phyloP scores from a whole-genome alignment of 2,329 filamentous ascomycete species.

The Mariannaea elegans region DNA sequence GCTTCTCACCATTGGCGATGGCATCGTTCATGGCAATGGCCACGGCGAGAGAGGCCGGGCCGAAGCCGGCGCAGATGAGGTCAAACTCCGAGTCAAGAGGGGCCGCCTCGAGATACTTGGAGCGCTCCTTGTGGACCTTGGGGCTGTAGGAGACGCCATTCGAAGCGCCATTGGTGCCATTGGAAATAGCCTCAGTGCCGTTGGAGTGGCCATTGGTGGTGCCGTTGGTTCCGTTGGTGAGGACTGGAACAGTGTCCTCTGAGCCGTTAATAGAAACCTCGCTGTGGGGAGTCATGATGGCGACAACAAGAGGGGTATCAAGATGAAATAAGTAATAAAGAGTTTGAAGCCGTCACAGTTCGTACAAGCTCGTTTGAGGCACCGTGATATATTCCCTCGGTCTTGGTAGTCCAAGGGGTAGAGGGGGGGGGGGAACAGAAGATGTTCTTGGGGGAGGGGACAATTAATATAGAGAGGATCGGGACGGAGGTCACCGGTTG shows the following conservation, averaged over 20 bases:
- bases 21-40: conserved; percentile 88
- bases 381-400: conserved; percentile 4
- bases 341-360: conserved; percentile 3
- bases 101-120: conserved; percentile 34
- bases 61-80: conserved; percentile 90
- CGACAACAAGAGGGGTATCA: conserved; percentile 14
- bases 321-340: conserved; percentile 21
- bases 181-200: conserved; percentile 13
- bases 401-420: conserved; percentile 7
- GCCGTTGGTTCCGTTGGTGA: conserved; percentile 27
- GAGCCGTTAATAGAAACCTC: conserved; percentile 43
- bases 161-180: conserved; percentile 32
- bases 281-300: conserved; percentile 49
- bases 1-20: conserved; percentile 60
- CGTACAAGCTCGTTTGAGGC: background rate
- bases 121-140: conserved; percentile 36
- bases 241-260: conserved; percentile 31
- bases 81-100: conserved; percentile 75
- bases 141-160: conserved; percentile 33
- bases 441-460: conserved; percentile 12
- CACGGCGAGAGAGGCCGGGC: conserved; percentile 88
- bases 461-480: conserved; percentile 22
- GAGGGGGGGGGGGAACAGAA: background rate
- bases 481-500: conserved; percentile 26
- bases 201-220: conserved; percentile 24